Evolutionary conservation across 164 flowering plant genomes (phyloP).

Genomic region (Kalanchoe fedtschenkoi): DNA sequence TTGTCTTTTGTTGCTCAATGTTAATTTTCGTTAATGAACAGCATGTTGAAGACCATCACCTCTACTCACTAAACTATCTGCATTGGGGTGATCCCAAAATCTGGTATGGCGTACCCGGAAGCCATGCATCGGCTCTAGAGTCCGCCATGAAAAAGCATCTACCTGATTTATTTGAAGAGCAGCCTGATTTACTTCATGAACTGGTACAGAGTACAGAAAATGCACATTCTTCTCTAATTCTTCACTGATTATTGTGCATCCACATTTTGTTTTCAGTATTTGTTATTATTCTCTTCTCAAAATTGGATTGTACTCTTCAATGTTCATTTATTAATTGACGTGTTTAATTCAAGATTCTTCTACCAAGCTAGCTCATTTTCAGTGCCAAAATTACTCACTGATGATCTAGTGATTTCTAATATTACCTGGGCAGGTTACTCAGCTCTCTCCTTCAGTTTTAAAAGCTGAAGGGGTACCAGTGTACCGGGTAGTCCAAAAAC

Average conservation of each 20-base stretch:
- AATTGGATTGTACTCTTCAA: too few species aligned
- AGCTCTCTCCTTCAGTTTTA: constrained; percentile 60
- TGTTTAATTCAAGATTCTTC: too few species aligned
- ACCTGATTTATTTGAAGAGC: too few species aligned
- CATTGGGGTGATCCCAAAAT: neutral
- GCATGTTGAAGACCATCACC: neutral
- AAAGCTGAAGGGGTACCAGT: constrained; percentile 69
- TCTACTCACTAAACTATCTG: neutral
- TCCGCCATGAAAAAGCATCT: constrained; percentile 67
- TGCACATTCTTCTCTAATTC: too few species aligned
- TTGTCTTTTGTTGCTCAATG: neutral
- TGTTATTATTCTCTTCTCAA: too few species aligned
- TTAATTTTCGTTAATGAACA: constrained; percentile 1
- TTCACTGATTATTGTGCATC: too few species aligned
- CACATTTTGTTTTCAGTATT: too few species aligned
- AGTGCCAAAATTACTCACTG: too few species aligned
- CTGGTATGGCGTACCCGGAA: constrained; percentile 55
- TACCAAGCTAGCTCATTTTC: too few species aligned
- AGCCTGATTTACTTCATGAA: constrained; percentile 65
- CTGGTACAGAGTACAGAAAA: constrained; percentile 44
- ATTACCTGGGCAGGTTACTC: constrained; percentile 59
- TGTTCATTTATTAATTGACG: too few species aligned
- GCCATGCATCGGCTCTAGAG: constrained; percentile 52
- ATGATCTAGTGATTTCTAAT: neutral
- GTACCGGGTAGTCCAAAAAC: too few species aligned